Evolutionary conservation across 2,329 filamentous ascomycete genomes (phyloP), one percentile per base, ranked within the genome.

Genomic region (Talaromyces islandicus): DNA sequence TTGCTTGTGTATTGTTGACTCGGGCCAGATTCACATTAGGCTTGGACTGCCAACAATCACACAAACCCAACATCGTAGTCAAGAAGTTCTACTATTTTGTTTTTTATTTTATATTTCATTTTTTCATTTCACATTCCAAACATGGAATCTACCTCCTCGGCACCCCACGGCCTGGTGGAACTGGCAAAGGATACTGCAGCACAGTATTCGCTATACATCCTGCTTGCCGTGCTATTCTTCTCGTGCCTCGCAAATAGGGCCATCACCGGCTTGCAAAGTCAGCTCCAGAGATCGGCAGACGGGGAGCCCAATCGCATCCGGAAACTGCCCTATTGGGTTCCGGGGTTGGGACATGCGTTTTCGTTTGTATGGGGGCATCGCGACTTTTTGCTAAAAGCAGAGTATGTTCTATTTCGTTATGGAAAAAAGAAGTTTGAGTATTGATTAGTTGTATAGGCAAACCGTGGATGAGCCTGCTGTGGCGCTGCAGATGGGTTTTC

Each of bases 321-420:
- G 68, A 70, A 77, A 59, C 64, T 81, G 24, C 83, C 83, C 29
- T 87, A 87, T 70, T 88, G 83, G 81, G 69, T 87, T 7, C 85
- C 85, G 1, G 75, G 81, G 56, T 38, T 87, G 9, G 82, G 83
- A 43, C 83, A 88, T 73, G 75, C 79, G 7, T 65, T 81, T 46
- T 72, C 71, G 21, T 81, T 85, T 64, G 70, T 77, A 21, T 75
- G 79, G 66, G 69, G 78, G 46, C 76, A 78, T 54, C 71, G 79
- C 46, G 65, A 66, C 11, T 80, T 82, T 64, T 67, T 83, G 62
- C 70, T 71, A 43, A 72, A 71, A 56, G 69, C 80, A 14, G 70
- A 75, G 80, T 81, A 56, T 21, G 64, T 62, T 55, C 60, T 30
- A 32, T 57, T 25, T 24, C 3, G n/a, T n/a, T n/a, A n/a, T n/a